Percentiles rank a stretch among this genome's conserved stretches.
Conservation (phyloP, 139 green algal genomes). For the Chloropicon primus region DNA sequence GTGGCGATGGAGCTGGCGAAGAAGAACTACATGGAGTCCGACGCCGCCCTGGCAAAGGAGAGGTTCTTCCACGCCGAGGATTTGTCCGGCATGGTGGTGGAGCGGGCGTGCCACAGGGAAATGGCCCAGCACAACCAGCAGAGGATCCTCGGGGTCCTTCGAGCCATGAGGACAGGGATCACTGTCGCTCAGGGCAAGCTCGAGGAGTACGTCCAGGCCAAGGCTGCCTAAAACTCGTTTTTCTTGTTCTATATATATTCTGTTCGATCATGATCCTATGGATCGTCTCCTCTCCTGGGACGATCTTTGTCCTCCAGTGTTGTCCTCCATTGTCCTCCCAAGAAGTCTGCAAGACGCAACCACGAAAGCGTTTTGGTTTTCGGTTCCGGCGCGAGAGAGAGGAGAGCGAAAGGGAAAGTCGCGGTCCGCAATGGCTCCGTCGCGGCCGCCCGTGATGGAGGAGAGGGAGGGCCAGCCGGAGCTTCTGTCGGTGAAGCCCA, state of each 20-base stretch:
- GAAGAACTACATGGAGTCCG: background rate
- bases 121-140: background rate
- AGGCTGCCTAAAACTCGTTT: too few relatives aligned
- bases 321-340: too few relatives aligned
- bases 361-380: too few relatives aligned
- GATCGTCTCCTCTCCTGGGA: too few relatives aligned
- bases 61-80: background rate
- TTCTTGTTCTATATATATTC: too few relatives aligned
- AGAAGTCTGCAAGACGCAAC: too few relatives aligned
- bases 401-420: too few relatives aligned
- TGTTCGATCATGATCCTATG: too few relatives aligned
- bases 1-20: background rate
- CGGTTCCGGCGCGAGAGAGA: too few relatives aligned
- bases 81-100: background rate
- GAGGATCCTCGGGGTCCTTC: background rate
- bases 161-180: background rate
- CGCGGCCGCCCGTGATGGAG: background rate
- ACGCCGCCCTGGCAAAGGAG: background rate
- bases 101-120: background rate
- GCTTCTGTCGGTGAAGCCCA: background rate
- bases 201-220: background rate
- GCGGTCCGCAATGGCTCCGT: too few relatives aligned
- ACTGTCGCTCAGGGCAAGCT: background rate
- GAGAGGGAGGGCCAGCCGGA: background rate
- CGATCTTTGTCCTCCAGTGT: too few relatives aligned